Conservation (phyloP, 768 basidiomycete genomes). For the Mrakia frigida region DNA sequence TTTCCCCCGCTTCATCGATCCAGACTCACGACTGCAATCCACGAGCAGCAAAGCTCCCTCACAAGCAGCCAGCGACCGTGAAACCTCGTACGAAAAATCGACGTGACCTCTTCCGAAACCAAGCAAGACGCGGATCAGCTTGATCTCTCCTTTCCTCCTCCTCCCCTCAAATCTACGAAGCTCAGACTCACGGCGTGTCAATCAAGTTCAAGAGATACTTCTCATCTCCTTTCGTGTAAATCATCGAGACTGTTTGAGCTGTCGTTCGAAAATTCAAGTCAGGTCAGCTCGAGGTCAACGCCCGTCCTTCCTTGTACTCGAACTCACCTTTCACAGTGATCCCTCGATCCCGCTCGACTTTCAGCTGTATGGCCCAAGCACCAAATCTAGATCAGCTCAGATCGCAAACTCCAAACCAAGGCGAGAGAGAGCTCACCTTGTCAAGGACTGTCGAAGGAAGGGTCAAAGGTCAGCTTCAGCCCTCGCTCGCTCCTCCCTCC, state of each 20-base stretch:
- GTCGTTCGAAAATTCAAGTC: background rate
- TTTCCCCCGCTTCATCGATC: background rate
- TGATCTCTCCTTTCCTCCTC: background rate
- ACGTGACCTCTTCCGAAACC: slow-evolving; percentile 64
- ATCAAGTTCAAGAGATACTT: slow-evolving; percentile 83
- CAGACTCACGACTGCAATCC: slow-evolving; percentile 67
- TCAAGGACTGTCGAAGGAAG: slow-evolving; percentile 36
- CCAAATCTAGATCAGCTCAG: background rate
- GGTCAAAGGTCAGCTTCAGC: slow-evolving; percentile 54
- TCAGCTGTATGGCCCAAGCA: slow-evolving; percentile 49
- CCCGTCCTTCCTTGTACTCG: background rate
- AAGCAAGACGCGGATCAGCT: background rate
- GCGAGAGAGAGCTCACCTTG: slow-evolving; percentile 35
- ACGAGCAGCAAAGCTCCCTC: slow-evolving; percentile 82
- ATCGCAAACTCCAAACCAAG: background rate
- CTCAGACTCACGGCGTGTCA: slow-evolving; percentile 67
- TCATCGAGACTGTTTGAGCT: slow-evolving; percentile 86
- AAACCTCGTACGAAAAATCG: slow-evolving; percentile 96
- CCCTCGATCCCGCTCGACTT: slow-evolving; percentile 92
- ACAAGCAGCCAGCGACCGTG: slow-evolving; percentile 83
- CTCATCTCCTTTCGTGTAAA: slow-evolving; percentile 56
- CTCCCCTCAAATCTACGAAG: background rate
- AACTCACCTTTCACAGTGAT: slow-evolving; percentile 66
- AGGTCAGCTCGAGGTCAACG: background rate
- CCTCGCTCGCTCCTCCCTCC: slow-evolving; percentile 59